Evolutionary conservation across 441 rosid species (phyloP).

Genomic region (Arabidopsis lyrata): DNA sequence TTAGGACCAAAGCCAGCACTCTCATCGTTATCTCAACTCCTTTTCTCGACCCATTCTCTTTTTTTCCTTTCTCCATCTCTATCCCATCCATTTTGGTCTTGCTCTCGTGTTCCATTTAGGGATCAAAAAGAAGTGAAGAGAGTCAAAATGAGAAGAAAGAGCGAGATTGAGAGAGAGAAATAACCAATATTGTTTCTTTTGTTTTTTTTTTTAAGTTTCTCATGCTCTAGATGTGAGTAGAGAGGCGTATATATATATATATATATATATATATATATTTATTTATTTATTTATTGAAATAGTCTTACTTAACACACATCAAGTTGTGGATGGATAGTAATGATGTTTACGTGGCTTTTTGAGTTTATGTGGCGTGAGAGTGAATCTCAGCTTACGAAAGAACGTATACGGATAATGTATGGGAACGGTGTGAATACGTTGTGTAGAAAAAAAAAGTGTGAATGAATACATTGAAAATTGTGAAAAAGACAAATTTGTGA

Average conservation of each 20-base stretch:
- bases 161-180: background rate
- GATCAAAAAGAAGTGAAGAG: background rate
- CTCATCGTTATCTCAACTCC: constrained; percentile 53
- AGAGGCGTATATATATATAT: constrained; percentile 25
- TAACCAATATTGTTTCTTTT: background rate
- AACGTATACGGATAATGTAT: background rate
- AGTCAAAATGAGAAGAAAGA: background rate
- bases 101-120: constrained; percentile 38
- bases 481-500: constrained; percentile 6
- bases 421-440: constrained; percentile 24
- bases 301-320: background rate
- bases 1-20: constrained; percentile 57
- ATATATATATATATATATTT: no score
- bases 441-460: background rate
- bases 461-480: background rate
- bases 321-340: constrained; percentile 1
- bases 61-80: constrained; percentile 37
- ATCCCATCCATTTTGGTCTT: constrained; percentile 32
- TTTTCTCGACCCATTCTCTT: constrained; percentile 23
- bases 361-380: constrained; percentile 31
- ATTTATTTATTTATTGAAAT: no score
- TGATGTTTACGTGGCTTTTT: constrained; percentile 35
- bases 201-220: constrained; percentile 17
- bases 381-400: constrained; percentile 17
- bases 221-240: background rate